phyloP scores from a whole-genome alignment of 129 eudicot genomes.

The Helianthus tuberosus region DNA sequence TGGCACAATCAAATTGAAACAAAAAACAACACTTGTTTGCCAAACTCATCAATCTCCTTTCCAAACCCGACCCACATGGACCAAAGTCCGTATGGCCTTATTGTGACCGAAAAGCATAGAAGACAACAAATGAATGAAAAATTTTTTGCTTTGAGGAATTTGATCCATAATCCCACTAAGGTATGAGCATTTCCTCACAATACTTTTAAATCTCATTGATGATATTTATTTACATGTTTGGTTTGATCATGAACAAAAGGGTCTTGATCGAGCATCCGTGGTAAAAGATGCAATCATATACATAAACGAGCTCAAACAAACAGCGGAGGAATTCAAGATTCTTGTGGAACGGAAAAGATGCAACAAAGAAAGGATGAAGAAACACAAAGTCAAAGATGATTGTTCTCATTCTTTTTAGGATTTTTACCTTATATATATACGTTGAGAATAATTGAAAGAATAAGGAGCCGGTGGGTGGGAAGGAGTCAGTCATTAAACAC shows the following conservation, averaged over 20 bases:
- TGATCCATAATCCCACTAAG: slow-evolving; percentile 82
- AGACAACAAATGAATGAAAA: slow-evolving; percentile 69
- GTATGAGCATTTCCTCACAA: slow-evolving; percentile 27
- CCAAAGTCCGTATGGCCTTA: slow-evolving; percentile 52
- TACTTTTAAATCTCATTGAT: not conserved
- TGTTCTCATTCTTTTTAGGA: too few relatives aligned
- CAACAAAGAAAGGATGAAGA: slow-evolving; percentile 61
- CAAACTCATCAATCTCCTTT: slow-evolving; percentile 55
- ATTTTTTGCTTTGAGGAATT: slow-evolving; percentile 51
- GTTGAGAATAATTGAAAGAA: too few relatives aligned
- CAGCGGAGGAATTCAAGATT: slow-evolving; percentile 67
- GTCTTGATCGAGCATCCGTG: slow-evolving; percentile 75
- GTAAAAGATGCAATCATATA: slow-evolving; percentile 79
- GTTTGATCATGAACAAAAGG: slow-evolving; percentile 39
- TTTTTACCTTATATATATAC: too few relatives aligned
- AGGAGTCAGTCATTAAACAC: too few relatives aligned
- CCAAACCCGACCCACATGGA: slow-evolving; percentile 39
- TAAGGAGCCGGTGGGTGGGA: too few relatives aligned
- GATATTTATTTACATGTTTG: not conserved
- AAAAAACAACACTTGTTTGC: too few relatives aligned
- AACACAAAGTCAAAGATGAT: slow-evolving; percentile 36
- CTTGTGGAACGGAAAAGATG: slow-evolving; percentile 81
- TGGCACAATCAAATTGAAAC: too few relatives aligned
- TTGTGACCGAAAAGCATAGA: slow-evolving; percentile 74
- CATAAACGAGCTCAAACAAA: slow-evolving; percentile 81